Evolutionary conservation across 148 eudicot genomes (phyloP).

Genomic region (Gaultheria prostrata): DNA sequence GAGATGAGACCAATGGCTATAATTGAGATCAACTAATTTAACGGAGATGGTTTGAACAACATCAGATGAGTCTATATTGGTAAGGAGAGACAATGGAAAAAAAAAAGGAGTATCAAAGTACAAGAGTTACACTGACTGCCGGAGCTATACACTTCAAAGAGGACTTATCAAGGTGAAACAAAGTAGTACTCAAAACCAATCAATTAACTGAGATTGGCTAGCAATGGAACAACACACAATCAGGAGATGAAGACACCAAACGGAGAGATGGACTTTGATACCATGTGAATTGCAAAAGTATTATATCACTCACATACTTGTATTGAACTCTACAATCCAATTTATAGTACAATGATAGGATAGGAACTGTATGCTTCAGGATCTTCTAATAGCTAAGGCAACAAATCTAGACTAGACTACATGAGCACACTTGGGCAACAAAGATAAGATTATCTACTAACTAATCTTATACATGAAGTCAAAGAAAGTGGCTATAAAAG

Average conservation of each 20-base stretch:
- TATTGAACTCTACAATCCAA: not conserved
- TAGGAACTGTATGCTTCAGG: not conserved
- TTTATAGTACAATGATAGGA: not conserved
- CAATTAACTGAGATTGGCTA: not conserved
- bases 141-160: too few species aligned
- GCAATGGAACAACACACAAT: not conserved
- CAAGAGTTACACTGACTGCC: not conserved
- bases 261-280: not conserved
- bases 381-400: not conserved
- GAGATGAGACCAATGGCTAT: too few species aligned
- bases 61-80: too few species aligned
- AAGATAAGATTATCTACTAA: too few species aligned
- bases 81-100: too few species aligned
- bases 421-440: not conserved
- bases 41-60: not conserved
- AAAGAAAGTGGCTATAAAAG: not conserved
- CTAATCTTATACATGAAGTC: too few species aligned
- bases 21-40: too few species aligned
- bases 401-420: not conserved
- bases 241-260: not conserved
- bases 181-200: not conserved
- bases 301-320: not conserved
- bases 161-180: not conserved
- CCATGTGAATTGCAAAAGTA: not conserved
- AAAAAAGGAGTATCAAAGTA: not conserved